phyloP scores from a whole-genome alignment of 805 yeast species.

The Saccharomyces paradoxus region DNA sequence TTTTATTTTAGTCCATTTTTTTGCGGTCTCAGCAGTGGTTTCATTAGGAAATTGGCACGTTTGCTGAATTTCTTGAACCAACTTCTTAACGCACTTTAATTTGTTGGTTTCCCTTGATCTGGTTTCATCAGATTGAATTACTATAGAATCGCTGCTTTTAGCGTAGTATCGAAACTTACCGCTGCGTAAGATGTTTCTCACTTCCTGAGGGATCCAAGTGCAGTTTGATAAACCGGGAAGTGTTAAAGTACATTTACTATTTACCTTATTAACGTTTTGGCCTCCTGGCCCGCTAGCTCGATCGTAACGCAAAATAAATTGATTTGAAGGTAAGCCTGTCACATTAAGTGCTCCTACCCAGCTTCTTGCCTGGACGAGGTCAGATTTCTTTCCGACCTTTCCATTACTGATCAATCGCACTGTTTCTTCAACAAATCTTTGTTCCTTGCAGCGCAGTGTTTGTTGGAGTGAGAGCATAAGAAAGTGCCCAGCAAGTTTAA shows the following conservation, averaged over 20 bases:
- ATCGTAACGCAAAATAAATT: conserved; percentile 21
- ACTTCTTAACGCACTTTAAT: conserved; percentile 51
- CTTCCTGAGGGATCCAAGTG: conserved; percentile 52
- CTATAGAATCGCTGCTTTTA: conserved; percentile 41
- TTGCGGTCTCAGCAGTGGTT: conserved; percentile 36
- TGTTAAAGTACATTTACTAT: conserved; percentile 51
- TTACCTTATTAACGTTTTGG: conserved; percentile 72
- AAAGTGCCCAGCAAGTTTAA: not conserved
- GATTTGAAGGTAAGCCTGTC: conserved; percentile 18
- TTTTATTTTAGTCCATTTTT: conserved; percentile 42
- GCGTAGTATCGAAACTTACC: conserved; percentile 45
- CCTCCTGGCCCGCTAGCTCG: conserved; percentile 84
- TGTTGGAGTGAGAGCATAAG: not conserved
- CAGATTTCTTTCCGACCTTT: not conserved
- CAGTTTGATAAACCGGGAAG: conserved; percentile 40
- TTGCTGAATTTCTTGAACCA: conserved; percentile 43
- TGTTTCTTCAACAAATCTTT: not conserved
- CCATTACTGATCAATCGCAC: not conserved
- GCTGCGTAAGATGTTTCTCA: conserved; percentile 35
- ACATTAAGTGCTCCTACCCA: conserved; percentile 40
- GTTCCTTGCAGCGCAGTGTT: not conserved
- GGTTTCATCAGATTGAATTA: conserved; percentile 52
- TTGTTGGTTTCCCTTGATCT: conserved; percentile 53
- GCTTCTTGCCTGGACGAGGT: conserved; percentile 6
- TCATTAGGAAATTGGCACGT: conserved; percentile 43